phyloP scores from a whole-genome alignment of 2,329 filamentous ascomycete genomes.

The Venturia aucupariae region DNA sequence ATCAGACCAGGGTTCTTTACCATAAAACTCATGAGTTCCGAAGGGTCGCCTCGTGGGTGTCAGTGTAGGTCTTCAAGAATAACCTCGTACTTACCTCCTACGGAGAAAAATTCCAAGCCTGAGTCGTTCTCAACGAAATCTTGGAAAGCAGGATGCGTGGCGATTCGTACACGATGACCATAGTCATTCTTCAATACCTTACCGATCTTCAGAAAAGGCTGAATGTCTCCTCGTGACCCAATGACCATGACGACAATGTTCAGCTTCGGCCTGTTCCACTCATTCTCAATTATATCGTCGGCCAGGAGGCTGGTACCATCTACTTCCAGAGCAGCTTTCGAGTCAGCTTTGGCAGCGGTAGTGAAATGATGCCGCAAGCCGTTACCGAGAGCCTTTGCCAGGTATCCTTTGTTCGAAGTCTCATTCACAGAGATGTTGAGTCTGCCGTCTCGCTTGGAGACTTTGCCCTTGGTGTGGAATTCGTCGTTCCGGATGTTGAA shows the following conservation, averaged over 20 bases:
- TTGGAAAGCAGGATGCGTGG: slow-evolving; percentile 68
- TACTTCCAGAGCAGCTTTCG: background rate
- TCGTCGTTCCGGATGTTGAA: slow-evolving; percentile 57
- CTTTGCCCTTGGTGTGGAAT: slow-evolving; percentile 54
- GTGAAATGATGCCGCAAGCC: slow-evolving; percentile 49
- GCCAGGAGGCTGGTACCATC: background rate
- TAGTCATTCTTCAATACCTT: slow-evolving; percentile 62
- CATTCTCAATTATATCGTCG: slow-evolving; percentile 9
- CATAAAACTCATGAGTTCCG: slow-evolving; percentile 82
- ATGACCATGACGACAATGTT: slow-evolving; percentile 83
- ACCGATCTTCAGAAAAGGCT: slow-evolving; percentile 69
- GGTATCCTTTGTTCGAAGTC: slow-evolving; percentile 57
- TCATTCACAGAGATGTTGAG: slow-evolving; percentile 65
- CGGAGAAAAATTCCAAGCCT: slow-evolving; percentile 69
- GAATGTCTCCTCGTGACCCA: slow-evolving; percentile 68
- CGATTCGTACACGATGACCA: slow-evolving; percentile 67
- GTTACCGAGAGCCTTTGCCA: slow-evolving; percentile 63
- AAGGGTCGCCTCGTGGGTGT: slow-evolving; percentile 48
- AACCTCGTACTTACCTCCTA: slow-evolving; percentile 43
- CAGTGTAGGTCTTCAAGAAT: background rate
- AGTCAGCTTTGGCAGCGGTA: slow-evolving; percentile 7
- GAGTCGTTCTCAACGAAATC: slow-evolving; percentile 65
- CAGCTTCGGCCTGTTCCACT: slow-evolving; percentile 39
- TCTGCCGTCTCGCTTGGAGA: slow-evolving; percentile 60
- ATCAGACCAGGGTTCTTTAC: slow-evolving; percentile 75